A percentile compares a stretch with the other conserved stretches of the same genome.
Evolutionary conservation across 768 basidiomycete genomes (phyloP).

Genomic region (Terana coerulea): DNA sequence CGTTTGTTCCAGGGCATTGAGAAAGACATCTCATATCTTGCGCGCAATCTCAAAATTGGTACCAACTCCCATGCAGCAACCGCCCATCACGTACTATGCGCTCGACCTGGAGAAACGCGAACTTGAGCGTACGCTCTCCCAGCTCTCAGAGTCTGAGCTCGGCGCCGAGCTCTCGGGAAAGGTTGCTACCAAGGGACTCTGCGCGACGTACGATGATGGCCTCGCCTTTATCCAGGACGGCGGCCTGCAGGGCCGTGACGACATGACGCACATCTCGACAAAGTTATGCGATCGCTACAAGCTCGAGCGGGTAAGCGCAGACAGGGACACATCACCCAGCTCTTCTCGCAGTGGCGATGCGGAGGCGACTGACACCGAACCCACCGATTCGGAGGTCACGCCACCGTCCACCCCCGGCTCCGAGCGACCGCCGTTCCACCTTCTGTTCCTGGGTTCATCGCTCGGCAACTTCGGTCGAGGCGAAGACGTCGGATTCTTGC

Average conservation of each 20-base stretch:
- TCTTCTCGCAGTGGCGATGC: slow-evolving; percentile 14
- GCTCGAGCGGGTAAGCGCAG: slow-evolving; percentile 5
- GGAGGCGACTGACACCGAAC: too few relatives aligned
- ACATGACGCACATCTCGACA: slow-evolving; percentile 11
- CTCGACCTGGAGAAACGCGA: slow-evolving; percentile 90
- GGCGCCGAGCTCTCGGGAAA: slow-evolving; percentile 64
- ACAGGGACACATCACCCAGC: slow-evolving; percentile 36
- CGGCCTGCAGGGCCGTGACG: slow-evolving; percentile 39
- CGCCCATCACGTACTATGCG: slow-evolving; percentile 81
- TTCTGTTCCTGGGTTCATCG: slow-evolving; percentile 90
- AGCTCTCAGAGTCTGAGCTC: slow-evolving; percentile 60
- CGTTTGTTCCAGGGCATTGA: slow-evolving; percentile 54
- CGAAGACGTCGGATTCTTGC: slow-evolving; percentile 70
- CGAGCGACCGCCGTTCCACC: slow-evolving; percentile 56
- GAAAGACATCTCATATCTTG: slow-evolving; percentile 87
- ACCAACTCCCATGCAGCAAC: slow-evolving; percentile 26
- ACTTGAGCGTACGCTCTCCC: slow-evolving; percentile 71
- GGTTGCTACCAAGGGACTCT: slow-evolving; percentile 78
- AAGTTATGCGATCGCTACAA: slow-evolving; percentile 14
- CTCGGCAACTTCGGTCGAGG: slow-evolving; percentile 84
- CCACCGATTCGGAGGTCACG: slow-evolving; percentile 22
- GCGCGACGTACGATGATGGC: slow-evolving; percentile 90
- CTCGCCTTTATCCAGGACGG: slow-evolving; percentile 73
- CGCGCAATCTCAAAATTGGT: slow-evolving; percentile 61
- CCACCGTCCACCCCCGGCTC: slow-evolving; percentile 47